These are phyloP conservation scores for Thymus mandschuricus DNA, from an alignment of 257 asterid species.

Conservation along the genomic window DNA sequence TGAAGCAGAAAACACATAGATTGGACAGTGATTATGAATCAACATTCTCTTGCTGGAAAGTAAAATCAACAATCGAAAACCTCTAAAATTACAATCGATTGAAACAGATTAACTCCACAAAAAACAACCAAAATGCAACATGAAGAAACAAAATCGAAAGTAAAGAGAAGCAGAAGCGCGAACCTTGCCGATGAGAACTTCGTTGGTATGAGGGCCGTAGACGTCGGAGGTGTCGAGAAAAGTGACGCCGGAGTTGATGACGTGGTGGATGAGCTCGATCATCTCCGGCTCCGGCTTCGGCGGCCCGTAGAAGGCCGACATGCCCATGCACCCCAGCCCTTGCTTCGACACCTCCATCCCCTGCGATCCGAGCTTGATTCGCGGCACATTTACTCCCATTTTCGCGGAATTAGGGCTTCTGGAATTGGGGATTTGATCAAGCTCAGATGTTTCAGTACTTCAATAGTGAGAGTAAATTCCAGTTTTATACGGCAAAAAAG, in stretches of 20 bases:
- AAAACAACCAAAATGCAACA: neutral
- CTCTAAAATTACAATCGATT: no score
- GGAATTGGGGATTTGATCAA: no score
- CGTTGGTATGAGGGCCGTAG: slow-evolving; percentile 44
- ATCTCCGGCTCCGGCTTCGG: slow-evolving; percentile 38
- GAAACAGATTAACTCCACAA: no score
- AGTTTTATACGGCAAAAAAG: no score
- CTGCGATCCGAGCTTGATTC: slow-evolving; percentile 42
- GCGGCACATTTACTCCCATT: slow-evolving; percentile 19
- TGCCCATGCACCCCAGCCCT: slow-evolving; percentile 50
- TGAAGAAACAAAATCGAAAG: neutral
- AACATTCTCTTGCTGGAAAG: no score
- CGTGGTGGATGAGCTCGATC: slow-evolving; percentile 40
- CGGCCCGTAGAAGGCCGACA: slow-evolving; percentile 38
- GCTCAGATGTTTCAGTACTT: no score
- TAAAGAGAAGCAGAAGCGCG: neutral
- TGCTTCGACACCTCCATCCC: slow-evolving; percentile 44
- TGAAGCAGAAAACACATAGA: no score
- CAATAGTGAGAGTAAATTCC: neutral
- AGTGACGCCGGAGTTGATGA: slow-evolving; percentile 39
- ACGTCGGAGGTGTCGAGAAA: slow-evolving; percentile 44
- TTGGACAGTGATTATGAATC: no score
- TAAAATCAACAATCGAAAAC: no score
- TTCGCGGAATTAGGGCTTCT: neutral
- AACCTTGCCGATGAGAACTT: slow-evolving; percentile 38